Conservation (phyloP, 1,284 basidiomycete genomes). For the Cerioporus squamosus region DNA sequence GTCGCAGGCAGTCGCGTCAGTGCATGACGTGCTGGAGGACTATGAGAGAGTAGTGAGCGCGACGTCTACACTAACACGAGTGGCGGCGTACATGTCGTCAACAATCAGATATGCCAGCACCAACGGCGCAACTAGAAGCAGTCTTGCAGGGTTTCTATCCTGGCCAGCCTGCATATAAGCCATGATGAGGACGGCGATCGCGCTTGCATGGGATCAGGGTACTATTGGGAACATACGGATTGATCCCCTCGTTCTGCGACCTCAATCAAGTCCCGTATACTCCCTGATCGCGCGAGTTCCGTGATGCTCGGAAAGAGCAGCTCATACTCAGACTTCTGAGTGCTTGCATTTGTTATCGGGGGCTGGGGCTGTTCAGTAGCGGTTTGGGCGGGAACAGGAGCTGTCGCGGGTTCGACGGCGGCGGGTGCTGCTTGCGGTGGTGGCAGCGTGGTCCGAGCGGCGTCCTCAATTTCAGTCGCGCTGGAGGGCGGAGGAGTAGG, state of each 20-base stretch:
- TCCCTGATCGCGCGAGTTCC: constrained; percentile 46
- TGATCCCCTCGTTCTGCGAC: constrained; percentile 57
- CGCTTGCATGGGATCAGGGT: background rate
- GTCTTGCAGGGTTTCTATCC: constrained; percentile 47
- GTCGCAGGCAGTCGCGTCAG: constrained; percentile 55
- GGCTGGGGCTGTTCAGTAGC: constrained; percentile 16
- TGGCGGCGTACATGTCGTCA: constrained; percentile 56
- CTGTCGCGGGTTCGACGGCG: constrained; percentile 8
- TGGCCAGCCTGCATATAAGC: constrained; percentile 37
- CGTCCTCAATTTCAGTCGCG: constrained; percentile 56
- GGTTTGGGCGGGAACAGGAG: constrained; percentile 33
- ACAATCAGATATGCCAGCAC: constrained; percentile 64
- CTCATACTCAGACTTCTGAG: constrained; percentile 24
- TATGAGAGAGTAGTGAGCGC: constrained; percentile 28
- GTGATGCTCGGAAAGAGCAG: constrained; percentile 45
- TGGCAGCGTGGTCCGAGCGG: constrained; percentile 23
- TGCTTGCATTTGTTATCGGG: constrained; percentile 5
- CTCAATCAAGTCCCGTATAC: constrained; percentile 48
- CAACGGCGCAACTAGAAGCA: constrained; percentile 59
- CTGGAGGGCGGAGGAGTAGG: constrained; percentile 64
- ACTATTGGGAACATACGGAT: constrained; percentile 41
- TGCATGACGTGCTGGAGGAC: constrained; percentile 60
- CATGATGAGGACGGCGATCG: background rate
- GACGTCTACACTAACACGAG: background rate
- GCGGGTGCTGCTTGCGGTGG: constrained; percentile 17